A percentile compares a stretch with the other conserved stretches of the same genome.
These are phyloP conservation scores for Lophium mytilinum DNA, from an alignment of 495 filamentous ascomycete genomes.

Conservation along the genomic window DNA sequence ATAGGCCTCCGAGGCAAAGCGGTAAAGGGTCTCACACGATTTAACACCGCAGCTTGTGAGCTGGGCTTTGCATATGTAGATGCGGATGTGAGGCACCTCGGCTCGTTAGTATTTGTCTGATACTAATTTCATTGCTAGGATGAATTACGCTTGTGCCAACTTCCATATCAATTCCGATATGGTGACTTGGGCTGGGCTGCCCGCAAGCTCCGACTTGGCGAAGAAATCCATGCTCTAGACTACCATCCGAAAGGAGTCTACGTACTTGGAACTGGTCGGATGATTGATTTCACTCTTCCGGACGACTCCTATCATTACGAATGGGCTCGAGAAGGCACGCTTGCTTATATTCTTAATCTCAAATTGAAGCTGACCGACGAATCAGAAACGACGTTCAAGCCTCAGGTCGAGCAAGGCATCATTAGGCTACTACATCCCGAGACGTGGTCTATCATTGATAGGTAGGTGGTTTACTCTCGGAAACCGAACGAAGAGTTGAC, in stretches of 20 bases:
- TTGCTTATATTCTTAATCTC: neutral
- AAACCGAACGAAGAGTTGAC: neutral
- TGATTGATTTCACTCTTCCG: conserved; percentile 67
- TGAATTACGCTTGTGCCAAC: conserved; percentile 55
- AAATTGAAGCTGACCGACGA: neutral
- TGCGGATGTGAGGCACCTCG: conserved; percentile 35
- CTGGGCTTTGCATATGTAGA: conserved; percentile 77
- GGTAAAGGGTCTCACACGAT: conserved; percentile 58
- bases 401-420: conserved; percentile 55
- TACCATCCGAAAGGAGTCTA: conserved; percentile 74
- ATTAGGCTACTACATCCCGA: conserved; percentile 67
- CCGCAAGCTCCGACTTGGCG: conserved; percentile 56
- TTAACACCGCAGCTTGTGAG: conserved; percentile 66
- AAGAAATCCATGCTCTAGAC: conserved; percentile 63
- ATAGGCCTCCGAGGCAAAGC: conserved; percentile 57
- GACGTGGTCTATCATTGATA: conserved; percentile 70
- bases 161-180: conserved; percentile 56
- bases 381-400: conserved; percentile 51
- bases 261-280: conserved; percentile 60
- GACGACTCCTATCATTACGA: conserved; percentile 75
- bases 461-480: conserved; percentile 31
- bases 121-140: conserved; percentile 38
- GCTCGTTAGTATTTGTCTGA: neutral
- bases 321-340: conserved; percentile 61
- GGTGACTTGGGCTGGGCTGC: conserved; percentile 61